phyloP scores from a whole-genome alignment of 371 early-diverging fungal genomes.

The Blakeslea trispora region DNA sequence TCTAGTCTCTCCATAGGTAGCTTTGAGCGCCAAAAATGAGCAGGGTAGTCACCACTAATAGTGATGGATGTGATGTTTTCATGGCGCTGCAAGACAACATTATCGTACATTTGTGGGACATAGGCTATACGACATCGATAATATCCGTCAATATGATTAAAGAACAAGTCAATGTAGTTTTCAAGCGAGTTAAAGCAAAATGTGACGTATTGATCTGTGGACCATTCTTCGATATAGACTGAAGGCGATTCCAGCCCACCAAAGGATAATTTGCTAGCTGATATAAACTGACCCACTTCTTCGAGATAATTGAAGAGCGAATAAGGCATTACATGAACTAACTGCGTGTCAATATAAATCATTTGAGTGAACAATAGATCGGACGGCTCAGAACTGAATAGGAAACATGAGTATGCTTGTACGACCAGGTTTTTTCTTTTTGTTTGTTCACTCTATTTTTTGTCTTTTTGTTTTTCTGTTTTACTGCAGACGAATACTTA shows the following conservation, averaged over 20 bases:
- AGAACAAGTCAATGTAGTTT: constrained; percentile 28
- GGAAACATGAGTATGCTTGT: no score
- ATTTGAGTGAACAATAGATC: constrained; percentile 11
- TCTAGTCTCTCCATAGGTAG: neutral
- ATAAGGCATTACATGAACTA: neutral
- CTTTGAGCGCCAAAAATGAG: constrained; percentile 19
- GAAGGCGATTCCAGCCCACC: constrained; percentile 22
- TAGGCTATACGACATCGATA: constrained; percentile 29
- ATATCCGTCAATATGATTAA: constrained; percentile 16
- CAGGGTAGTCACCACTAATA: constrained; percentile 26
- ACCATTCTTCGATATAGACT: constrained; percentile 34
- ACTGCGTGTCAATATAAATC: constrained; percentile 8
- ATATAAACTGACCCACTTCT: constrained; percentile 1
- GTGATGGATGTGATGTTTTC: constrained; percentile 19
- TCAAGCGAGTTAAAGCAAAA: constrained; percentile 29
- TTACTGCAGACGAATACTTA: neutral
- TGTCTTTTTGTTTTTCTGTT: no score
- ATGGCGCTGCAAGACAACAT: constrained; percentile 21
- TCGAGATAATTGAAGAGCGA: constrained; percentile 7
- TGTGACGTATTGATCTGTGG: constrained; percentile 19
- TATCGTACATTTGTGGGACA: constrained; percentile 14
- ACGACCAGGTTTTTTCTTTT: no score
- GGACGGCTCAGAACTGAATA: constrained; percentile 8
- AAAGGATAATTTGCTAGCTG: constrained; percentile 20
- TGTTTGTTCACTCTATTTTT: no score